phyloP scores from a whole-genome alignment of 169 alveolate species.

The Plasmodium falciparum region DNA sequence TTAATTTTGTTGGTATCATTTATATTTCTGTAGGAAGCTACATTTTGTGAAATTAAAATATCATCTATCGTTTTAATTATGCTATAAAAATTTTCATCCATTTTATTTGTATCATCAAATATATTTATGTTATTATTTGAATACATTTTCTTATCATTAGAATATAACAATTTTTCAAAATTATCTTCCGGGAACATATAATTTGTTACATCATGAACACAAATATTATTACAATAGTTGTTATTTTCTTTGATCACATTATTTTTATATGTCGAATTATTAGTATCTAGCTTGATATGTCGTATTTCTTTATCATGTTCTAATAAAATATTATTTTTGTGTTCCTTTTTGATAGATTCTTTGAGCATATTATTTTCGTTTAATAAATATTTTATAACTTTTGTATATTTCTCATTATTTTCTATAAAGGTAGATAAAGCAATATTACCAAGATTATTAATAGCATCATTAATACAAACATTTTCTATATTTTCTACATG shows the following conservation, averaged over 20 bases:
- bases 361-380: constrained; percentile 61
- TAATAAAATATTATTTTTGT: neutral
- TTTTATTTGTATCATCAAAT: constrained; percentile 32
- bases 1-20: constrained; percentile 10
- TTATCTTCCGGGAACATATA: constrained; percentile 25
- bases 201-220: constrained; percentile 1
- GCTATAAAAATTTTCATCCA: constrained; percentile 40
- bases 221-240: neutral
- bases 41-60: constrained; percentile 66
- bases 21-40: constrained; percentile 35
- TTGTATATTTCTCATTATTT: constrained; percentile 57
- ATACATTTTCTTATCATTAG: constrained; percentile 6
- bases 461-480: constrained; percentile 26
- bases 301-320: neutral
- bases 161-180: neutral
- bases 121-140: neutral
- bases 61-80: constrained; percentile 75
- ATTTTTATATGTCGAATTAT: constrained; percentile 13
- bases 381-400: constrained; percentile 58
- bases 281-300: neutral
- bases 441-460: constrained; percentile 54
- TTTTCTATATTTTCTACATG: too few relatives aligned
- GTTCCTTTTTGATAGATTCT: constrained; percentile 49
- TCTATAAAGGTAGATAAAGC: constrained; percentile 71
- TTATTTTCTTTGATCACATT: neutral